A percentile compares a stretch with the other conserved stretches of the same genome.
phyloP scores from a whole-genome alignment of 2,329 filamentous ascomycete species.

The Hansfordia pulvinata region DNA sequence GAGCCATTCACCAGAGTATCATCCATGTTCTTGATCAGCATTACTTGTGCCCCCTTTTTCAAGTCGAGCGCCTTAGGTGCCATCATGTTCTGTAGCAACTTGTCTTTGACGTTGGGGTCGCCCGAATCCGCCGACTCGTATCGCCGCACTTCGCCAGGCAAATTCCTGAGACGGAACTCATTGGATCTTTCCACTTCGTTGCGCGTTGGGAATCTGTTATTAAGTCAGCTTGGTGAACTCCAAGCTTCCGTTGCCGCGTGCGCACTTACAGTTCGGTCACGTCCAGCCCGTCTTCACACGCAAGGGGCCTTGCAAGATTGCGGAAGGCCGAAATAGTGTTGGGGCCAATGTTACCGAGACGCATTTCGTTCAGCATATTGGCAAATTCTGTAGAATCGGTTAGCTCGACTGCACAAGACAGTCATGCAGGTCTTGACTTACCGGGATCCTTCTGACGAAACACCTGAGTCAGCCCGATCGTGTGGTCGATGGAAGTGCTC shows the following conservation, averaged over 20 bases:
- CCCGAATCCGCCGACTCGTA: constrained; percentile 70
- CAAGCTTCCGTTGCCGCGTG: too few relatives aligned
- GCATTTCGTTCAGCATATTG: constrained; percentile 95
- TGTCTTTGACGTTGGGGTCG: constrained; percentile 59
- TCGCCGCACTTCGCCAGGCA: constrained; percentile 53
- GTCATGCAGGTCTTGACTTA: constrained; percentile 18
- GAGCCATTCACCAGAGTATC: constrained; percentile 89
- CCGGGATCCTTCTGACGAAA: constrained; percentile 85
- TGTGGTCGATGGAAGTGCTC: constrained; percentile 87
- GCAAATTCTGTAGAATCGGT: constrained; percentile 52
- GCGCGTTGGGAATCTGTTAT: constrained; percentile 65
- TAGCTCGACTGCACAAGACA: constrained; percentile 7
- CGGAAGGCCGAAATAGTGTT: constrained; percentile 67
- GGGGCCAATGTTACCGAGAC: constrained; percentile 68
- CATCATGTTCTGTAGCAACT: constrained; percentile 81
- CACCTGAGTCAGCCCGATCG: constrained; percentile 86
- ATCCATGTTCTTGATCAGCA: constrained; percentile 99
- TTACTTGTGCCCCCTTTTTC: constrained; percentile 90
- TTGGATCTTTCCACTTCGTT: constrained; percentile 85
- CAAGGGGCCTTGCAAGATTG: constrained; percentile 54
- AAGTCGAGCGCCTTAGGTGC: constrained; percentile 68
- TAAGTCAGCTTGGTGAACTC: too few relatives aligned
- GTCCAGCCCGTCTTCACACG: constrained; percentile 60
- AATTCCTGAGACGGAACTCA: constrained; percentile 52
- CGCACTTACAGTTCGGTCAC: constrained; percentile 65